Evolutionary conservation across 2,329 filamentous ascomycete species (phyloP).

Genomic region (Pezicula neosporulosa): DNA sequence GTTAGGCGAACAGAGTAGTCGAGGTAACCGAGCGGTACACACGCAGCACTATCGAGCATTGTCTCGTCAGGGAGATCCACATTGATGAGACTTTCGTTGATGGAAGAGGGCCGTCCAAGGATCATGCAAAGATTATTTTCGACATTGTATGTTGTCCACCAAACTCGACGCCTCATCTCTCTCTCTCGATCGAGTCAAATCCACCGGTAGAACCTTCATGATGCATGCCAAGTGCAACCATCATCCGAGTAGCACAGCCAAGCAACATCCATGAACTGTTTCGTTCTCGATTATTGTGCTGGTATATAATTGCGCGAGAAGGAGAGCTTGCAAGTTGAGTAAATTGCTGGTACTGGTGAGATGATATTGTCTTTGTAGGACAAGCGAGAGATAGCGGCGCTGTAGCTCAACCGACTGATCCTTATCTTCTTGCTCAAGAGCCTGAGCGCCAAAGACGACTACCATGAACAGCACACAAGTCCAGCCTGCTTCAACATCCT

Average conservation of each 20-base stretch:
- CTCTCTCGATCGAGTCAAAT: constrained; percentile 28
- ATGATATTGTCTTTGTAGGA: constrained; percentile 31
- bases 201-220: constrained; percentile 34
- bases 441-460: constrained; percentile 37
- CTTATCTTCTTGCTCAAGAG: constrained; percentile 27
- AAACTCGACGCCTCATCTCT: constrained; percentile 25
- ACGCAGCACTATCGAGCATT: constrained; percentile 21
- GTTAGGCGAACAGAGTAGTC: constrained; percentile 21
- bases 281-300: constrained; percentile 37
- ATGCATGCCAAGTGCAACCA: constrained; percentile 41
- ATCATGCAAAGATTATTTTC: constrained; percentile 27
- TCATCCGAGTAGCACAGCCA: constrained; percentile 37
- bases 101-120: constrained; percentile 24
- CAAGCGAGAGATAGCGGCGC: constrained; percentile 28
- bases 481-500: constrained; percentile 36
- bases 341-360: constrained; percentile 34
- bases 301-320: constrained; percentile 39
- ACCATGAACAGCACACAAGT: constrained; percentile 37
- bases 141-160: constrained; percentile 27
- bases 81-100: constrained; percentile 26
- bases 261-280: constrained; percentile 37
- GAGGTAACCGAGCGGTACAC: constrained; percentile 20
- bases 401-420: constrained; percentile 29
- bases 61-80: constrained; percentile 23
- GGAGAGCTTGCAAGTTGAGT: constrained; percentile 38